Percentiles rank a stretch among this genome's conserved stretches.
Conservation (phyloP, 2,329 filamentous ascomycete species). For the Calonectria hongkongensis region DNA sequence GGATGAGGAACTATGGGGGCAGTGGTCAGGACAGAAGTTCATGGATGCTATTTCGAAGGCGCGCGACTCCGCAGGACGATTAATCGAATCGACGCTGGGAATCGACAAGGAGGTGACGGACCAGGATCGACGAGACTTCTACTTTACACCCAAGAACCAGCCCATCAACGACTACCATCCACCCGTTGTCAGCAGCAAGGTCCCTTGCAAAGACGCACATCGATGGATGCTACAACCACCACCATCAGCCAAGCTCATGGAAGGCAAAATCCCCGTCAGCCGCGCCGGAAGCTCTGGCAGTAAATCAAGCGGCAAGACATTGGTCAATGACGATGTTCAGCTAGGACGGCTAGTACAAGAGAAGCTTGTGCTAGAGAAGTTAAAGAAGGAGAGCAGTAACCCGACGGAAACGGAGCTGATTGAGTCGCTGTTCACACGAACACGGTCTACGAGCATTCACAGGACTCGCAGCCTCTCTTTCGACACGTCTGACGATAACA, state of each 20-base stretch:
- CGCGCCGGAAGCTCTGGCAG: constrained; percentile 76
- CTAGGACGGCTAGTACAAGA: constrained; percentile 67
- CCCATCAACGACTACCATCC: constrained; percentile 92
- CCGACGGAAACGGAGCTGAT: constrained; percentile 67
- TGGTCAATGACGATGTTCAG: constrained; percentile 63
- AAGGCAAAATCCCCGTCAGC: constrained; percentile 84
- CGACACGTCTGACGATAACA: constrained; percentile 60
- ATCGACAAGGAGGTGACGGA: constrained; percentile 72
- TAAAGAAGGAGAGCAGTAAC: constrained; percentile 63
- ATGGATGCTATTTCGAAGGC: constrained; percentile 77
- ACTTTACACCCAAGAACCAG: constrained; percentile 77
- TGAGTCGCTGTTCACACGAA: constrained; percentile 63
- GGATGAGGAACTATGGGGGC: constrained; percentile 90
- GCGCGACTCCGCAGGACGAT: constrained; percentile 72
- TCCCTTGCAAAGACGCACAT: constrained; percentile 80
- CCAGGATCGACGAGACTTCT: constrained; percentile 75
- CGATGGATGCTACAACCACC: constrained; percentile 96
- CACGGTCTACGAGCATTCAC: constrained; percentile 57
- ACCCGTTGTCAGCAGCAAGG: constrained; percentile 86
- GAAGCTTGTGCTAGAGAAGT: constrained; percentile 67
- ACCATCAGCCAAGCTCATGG: constrained; percentile 93
- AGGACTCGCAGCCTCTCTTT: constrained; percentile 63
- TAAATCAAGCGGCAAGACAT: constrained; percentile 67
- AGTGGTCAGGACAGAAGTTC: constrained; percentile 74
- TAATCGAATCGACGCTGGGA: constrained; percentile 71